phyloP scores from a whole-genome alignment of 805 yeast species.

The Starmerella gropengiesseri region DNA sequence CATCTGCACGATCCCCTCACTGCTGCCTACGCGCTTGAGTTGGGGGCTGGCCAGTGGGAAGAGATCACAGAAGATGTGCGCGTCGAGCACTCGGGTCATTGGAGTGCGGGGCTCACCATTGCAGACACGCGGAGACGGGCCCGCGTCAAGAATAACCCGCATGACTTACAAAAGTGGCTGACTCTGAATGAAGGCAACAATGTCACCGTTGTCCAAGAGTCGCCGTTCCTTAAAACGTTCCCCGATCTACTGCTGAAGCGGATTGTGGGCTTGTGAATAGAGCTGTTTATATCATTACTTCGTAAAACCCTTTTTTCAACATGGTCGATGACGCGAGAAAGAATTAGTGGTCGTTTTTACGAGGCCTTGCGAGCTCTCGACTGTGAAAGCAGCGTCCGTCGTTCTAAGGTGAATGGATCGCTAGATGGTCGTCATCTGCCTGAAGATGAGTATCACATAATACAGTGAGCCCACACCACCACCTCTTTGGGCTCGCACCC shows the following conservation, averaged over 20 bases:
- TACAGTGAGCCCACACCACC: too few relatives aligned
- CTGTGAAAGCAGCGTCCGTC: too few relatives aligned
- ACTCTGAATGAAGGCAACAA: conserved; percentile 23
- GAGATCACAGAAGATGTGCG: conserved; percentile 28
- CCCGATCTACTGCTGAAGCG: conserved; percentile 7
- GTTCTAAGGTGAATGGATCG: too few relatives aligned
- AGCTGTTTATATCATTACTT: too few relatives aligned
- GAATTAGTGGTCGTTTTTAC: too few relatives aligned
- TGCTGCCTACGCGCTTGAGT: conserved; percentile 28
- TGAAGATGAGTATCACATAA: too few relatives aligned
- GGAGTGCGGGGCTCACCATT: conserved; percentile 32
- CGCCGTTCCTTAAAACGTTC: conserved; percentile 21
- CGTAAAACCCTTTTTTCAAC: too few relatives aligned
- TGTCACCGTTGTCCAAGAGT: conserved; percentile 19
- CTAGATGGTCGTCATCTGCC: too few relatives aligned
- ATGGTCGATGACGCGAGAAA: too few relatives aligned
- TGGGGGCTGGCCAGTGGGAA: conserved; percentile 18
- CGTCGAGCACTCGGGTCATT: conserved; percentile 33
- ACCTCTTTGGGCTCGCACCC: too few relatives aligned
- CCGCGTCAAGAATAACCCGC: conserved; percentile 16
- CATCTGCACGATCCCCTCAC: conserved; percentile 35
- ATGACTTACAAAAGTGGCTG: conserved; percentile 25
- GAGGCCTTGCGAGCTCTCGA: too few relatives aligned
- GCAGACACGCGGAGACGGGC: conserved; percentile 30
- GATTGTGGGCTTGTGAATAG: conserved; percentile 9